Conservation (phyloP, 2,329 filamentous ascomycete genomes). For the Aspergillus sp. region DNA sequence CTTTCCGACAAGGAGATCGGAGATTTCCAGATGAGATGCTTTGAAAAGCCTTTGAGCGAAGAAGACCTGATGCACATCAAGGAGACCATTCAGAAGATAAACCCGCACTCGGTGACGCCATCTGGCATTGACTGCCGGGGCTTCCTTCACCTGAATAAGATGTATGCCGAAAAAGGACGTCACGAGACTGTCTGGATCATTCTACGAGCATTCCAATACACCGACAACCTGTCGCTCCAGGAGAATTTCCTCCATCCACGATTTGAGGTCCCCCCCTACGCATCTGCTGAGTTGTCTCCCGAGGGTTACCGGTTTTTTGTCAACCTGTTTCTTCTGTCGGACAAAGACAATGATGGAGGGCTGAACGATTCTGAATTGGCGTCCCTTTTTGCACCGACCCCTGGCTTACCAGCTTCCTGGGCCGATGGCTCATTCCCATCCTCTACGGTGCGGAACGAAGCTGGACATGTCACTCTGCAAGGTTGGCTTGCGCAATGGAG, state of each 20-base stretch:
- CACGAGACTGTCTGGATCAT: slow-evolving; percentile 99
- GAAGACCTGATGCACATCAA: slow-evolving; percentile 93
- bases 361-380: slow-evolving; percentile 82
- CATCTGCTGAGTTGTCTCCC: slow-evolving; percentile 90
- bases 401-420: slow-evolving; percentile 85
- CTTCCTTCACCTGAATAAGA: slow-evolving; percentile 88
- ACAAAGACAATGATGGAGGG: slow-evolving; percentile 96
- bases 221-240: slow-evolving; percentile 87
- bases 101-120: slow-evolving; percentile 61
- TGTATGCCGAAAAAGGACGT: slow-evolving; percentile 94
- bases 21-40: slow-evolving; percentile 87
- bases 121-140: slow-evolving; percentile 77
- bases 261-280: slow-evolving; percentile 88
- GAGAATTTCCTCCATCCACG: slow-evolving; percentile 90
- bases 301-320: slow-evolving; percentile 97
- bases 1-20: slow-evolving; percentile 88
- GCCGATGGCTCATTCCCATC: slow-evolving; percentile 84
- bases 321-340: slow-evolving; percentile 89
- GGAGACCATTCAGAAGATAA: slow-evolving; percentile 70
- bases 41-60: slow-evolving; percentile 77
- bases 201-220: slow-evolving; percentile 90
- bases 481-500: slow-evolving; percentile 99
- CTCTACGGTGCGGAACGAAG: slow-evolving; percentile 92
- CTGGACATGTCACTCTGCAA: slow-evolving; percentile 90
- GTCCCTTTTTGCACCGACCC: slow-evolving; percentile 88